Evolutionary conservation across 768 basidiomycete species (phyloP).

Genomic region (Boletus rex-veris): DNA sequence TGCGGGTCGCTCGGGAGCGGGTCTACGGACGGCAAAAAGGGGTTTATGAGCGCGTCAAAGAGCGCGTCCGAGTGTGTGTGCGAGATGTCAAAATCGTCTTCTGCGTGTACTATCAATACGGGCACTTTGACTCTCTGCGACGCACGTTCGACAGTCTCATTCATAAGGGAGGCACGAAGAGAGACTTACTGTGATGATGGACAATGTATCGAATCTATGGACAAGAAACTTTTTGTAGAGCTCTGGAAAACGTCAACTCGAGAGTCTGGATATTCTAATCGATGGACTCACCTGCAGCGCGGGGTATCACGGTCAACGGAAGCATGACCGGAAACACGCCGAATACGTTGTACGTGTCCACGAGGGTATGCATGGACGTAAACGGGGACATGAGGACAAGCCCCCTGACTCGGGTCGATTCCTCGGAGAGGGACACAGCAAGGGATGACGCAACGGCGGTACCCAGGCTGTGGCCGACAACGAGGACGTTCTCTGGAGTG

Average conservation of each 20-base stretch:
- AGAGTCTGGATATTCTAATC: background rate
- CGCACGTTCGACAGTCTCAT: background rate
- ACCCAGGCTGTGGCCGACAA: constrained; percentile 88
- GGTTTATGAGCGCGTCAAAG: constrained; percentile 65
- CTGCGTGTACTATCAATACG: constrained; percentile 70
- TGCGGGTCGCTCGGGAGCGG: constrained; percentile 31
- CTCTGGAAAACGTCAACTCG: constrained; percentile 33
- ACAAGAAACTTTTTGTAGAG: constrained; percentile 51
- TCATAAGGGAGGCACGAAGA: background rate
- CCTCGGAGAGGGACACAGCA: constrained; percentile 45
- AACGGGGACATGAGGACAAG: constrained; percentile 56
- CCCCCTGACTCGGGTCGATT: constrained; percentile 41
- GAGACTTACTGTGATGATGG: constrained; percentile 52
- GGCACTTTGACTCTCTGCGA: constrained; percentile 62
- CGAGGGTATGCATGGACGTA: constrained; percentile 52
- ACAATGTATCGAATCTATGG: constrained; percentile 62
- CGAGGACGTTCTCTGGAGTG: constrained; percentile 53
- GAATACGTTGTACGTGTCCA: constrained; percentile 66
- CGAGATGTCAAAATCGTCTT: constrained; percentile 73
- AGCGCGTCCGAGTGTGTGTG: constrained; percentile 63
- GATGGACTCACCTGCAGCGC: constrained; percentile 54
- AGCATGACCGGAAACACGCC: constrained; percentile 67
- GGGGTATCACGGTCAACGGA: constrained; percentile 64
- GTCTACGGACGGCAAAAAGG: constrained; percentile 52
- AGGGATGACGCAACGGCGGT: constrained; percentile 69